A percentile compares a stretch with the other conserved stretches of the same genome.
Conservation (phyloP, 2,329 filamentous ascomycete species). For the Leptodontidium sp. region DNA sequence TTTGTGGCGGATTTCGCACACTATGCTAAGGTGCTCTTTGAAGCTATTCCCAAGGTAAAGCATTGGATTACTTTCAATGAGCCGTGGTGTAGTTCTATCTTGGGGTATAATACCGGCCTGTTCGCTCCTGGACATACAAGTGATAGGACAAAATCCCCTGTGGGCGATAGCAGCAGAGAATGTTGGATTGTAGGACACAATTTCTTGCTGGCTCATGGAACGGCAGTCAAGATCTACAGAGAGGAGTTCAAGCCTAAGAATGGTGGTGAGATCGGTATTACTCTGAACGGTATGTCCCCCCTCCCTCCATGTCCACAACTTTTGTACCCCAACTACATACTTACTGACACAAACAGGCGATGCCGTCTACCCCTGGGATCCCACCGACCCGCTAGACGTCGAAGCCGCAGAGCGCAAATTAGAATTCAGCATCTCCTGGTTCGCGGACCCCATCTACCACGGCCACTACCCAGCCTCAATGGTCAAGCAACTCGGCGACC, state of each 20-base stretch:
- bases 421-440: conserved; percentile 89
- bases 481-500: conserved; percentile 79
- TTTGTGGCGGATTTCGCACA: conserved; percentile 83
- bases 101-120: conserved; percentile 79
- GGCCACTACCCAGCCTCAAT: conserved; percentile 86
- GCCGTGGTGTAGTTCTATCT: conserved; percentile 83
- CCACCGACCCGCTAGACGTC: conserved; percentile 75
- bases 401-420: conserved; percentile 82
- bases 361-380: conserved; percentile 83
- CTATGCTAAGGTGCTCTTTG: conserved; percentile 80
- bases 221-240: conserved; percentile 82
- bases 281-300: conserved; percentile 73
- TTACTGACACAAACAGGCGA: conserved; percentile 60
- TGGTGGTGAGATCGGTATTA: conserved; percentile 85
- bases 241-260: conserved; percentile 79
- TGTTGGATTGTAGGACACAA: conserved; percentile 86
- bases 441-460: conserved; percentile 86
- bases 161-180: conserved; percentile 79
- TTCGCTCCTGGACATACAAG: conserved; percentile 87
- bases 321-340: neutral
- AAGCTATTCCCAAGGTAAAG: conserved; percentile 78
- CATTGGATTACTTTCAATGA: conserved; percentile 94
- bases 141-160: conserved; percentile 73
- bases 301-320: neutral
- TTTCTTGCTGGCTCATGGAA: conserved; percentile 79